These are phyloP conservation scores for Talaromyces sp. DNA, from an alignment of 2,329 filamentous ascomycete genomes.

Conservation along the genomic window DNA sequence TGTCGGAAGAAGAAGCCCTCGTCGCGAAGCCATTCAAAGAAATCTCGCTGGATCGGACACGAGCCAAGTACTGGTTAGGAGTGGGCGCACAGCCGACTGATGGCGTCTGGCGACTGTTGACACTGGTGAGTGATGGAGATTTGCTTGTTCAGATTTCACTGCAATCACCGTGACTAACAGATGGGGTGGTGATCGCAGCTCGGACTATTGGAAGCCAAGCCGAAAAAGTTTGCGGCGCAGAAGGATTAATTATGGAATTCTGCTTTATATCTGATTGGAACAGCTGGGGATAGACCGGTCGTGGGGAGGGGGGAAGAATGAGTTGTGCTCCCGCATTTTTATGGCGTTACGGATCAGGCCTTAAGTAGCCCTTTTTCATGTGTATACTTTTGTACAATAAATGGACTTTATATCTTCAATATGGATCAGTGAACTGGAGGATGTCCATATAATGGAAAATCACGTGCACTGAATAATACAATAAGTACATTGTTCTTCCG, in stretches of 20 bases:
- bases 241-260: slow-evolving; percentile 2
- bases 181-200: background rate
- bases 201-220: slow-evolving; percentile 11
- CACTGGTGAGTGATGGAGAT: slow-evolving; percentile 57
- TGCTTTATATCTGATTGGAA: background rate
- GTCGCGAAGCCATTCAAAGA: slow-evolving; percentile 78
- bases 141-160: background rate
- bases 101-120: slow-evolving; percentile 78
- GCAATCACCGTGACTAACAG: background rate
- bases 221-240: slow-evolving; percentile 8
- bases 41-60: slow-evolving; percentile 73
- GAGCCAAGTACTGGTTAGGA: slow-evolving; percentile 93
- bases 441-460: background rate
- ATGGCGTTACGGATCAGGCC: background rate
- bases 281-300: background rate
- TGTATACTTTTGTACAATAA: background rate
- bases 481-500: background rate
- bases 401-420: background rate
- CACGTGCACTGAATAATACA: background rate
- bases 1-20: slow-evolving; percentile 43
- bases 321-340: background rate
- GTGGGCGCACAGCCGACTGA: slow-evolving; percentile 94
- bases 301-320: background rate
- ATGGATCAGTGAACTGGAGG: background rate
- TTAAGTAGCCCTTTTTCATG: background rate